These are phyloP conservation scores for Trypethelium eluteriae DNA, from an alignment of 495 filamentous ascomycete species.

Conservation along the genomic window DNA sequence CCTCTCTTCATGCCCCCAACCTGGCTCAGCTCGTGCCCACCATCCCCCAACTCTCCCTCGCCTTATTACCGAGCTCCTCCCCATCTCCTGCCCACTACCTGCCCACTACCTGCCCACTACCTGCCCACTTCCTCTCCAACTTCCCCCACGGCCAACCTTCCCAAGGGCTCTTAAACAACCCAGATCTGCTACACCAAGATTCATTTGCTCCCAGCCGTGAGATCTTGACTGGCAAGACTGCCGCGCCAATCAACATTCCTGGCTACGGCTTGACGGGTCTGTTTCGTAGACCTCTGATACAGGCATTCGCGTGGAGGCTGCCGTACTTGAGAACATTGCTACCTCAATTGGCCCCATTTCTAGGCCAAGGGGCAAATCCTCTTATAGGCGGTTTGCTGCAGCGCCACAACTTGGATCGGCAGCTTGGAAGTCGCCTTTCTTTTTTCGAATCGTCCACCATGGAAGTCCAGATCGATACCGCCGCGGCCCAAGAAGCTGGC, in stretches of 20 bases:
- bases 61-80: slow-evolving; percentile 13
- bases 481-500: background rate
- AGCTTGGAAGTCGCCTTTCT: background rate
- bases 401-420: background rate
- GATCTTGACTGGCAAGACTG: background rate
- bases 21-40: background rate
- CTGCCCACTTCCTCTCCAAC: background rate
- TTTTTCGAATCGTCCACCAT: background rate
- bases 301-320: background rate
- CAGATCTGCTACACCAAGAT: background rate
- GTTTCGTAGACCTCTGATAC: background rate
- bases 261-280: background rate
- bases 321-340: background rate
- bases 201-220: background rate
- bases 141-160: background rate
- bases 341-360: background rate
- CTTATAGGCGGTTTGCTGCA: no score
- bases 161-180: background rate
- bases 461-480: background rate
- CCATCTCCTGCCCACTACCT: slow-evolving; percentile 21
- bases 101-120: slow-evolving; percentile 18
- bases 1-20: background rate
- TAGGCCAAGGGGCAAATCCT: background rate
- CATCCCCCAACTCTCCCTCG: slow-evolving; percentile 1
- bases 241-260: background rate